Base-by-base conservation (phyloP, 139 green algal genomes). In the Mychonastes homosphaera region DNA sequence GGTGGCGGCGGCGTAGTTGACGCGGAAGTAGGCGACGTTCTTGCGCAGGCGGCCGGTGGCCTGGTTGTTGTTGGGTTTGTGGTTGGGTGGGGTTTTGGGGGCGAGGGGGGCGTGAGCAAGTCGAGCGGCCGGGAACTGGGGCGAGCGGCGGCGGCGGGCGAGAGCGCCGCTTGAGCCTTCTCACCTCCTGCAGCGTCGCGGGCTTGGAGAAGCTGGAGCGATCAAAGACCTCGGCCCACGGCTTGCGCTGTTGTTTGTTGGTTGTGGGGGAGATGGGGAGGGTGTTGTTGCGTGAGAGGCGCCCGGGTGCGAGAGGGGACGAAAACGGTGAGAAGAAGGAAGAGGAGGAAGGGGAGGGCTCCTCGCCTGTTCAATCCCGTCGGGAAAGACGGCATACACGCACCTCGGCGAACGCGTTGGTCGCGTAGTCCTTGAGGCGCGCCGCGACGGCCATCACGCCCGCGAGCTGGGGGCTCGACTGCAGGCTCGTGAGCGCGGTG, bases 1-100 rank as follows among this genome's bases (percentile, higher is more conserved):
- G 10, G 86, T 70, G 6, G 88, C 63, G 15, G 94, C 72, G 18
- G 84, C 47, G 67, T 97, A 97, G 76, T 97, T 97, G 50, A 91
- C 74, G 19, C 70, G 64, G 69, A 97, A 97, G 75, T 97, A 97
- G 6, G 56, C 59, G 5, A 79, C 53, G 68, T 97, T 97, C 59
- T 91, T 94, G 16, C 78, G 63, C 48, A 97, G 53, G 3, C 90
- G 76, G 2, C 46, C 46, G 0, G 71, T 65, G 3, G 89, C 86
- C 80, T 94, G 73, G 54, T 61, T 44, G 26, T 10, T 15, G 10
- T 34, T n/a, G n/a, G n/a, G n/a, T n/a, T n/a, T n/a, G n/a, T n/a
- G n/a, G n/a, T n/a, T n/a, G 32, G 26, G 27, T 34, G 6, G 29
- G 50, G 30, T 29, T 2, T 43, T 2, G 39, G n/a, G 45, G 16